phyloP scores from a whole-genome alignment of 306 rosid genomes.

The Biancaea sappan region DNA sequence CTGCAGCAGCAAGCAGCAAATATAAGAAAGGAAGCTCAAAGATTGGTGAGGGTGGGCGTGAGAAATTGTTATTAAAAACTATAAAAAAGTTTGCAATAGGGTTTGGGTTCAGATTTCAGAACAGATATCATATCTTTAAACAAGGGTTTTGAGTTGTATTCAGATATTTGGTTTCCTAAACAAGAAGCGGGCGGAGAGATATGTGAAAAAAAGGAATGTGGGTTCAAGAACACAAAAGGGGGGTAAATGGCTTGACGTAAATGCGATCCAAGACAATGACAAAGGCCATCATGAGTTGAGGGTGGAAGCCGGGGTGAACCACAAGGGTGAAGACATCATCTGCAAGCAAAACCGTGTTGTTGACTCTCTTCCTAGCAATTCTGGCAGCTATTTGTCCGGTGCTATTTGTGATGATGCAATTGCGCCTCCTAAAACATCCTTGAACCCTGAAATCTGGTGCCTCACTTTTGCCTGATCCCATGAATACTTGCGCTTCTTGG shows the following conservation, averaged over 20 bases:
- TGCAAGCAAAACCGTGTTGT: slow-evolving; percentile 42
- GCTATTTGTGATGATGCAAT: slow-evolving; percentile 38
- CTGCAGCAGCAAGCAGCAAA: no score
- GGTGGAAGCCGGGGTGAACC: slow-evolving; percentile 46
- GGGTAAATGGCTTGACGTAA: slow-evolving; percentile 41
- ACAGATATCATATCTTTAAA: no score
- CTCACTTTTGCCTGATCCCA: slow-evolving; percentile 8
- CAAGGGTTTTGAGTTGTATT: no score
- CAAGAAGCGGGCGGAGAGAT: no score
- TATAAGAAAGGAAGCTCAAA: no score
- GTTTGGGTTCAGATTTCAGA: no score
- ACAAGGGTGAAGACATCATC: slow-evolving; percentile 48
- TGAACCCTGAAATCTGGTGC: slow-evolving; percentile 49
- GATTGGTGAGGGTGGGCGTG: no score
- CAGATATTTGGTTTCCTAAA: no score
- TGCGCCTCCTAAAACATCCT: slow-evolving; percentile 50
- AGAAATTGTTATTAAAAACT: no score
- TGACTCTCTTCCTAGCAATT: slow-evolving; percentile 50
- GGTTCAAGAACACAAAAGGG: slow-evolving; percentile 46
- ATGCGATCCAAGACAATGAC: slow-evolving; percentile 55
- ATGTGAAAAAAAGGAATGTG: no score
- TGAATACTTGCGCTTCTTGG: slow-evolving; percentile 39
- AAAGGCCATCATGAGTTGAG: slow-evolving; percentile 47
- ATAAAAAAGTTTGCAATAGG: no score
- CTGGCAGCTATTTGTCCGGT: slow-evolving; percentile 43